Evolutionary conservation across 352 stramenopile species (phyloP), one percentile per base, ranked within the genome.

Genomic region (Lagenidium sp.): DNA sequence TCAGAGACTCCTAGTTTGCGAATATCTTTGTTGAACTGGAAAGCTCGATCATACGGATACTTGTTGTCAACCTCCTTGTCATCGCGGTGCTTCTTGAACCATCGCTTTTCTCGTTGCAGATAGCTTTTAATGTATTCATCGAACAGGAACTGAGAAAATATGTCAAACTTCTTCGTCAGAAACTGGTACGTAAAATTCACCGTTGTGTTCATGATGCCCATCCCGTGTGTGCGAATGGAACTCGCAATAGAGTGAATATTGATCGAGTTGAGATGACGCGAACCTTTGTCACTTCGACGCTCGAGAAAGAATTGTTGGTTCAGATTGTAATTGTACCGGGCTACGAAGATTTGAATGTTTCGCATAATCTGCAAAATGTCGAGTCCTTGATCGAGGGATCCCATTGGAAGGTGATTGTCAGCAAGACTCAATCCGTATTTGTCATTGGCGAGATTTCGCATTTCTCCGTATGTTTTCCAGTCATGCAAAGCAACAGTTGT

Each of bases 101-200:
- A 97, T 31, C 91, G 75, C 41, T 93, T 82, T 56, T 98, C 88
- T 42, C 87, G 87, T 41, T 94, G 77, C 20, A 98, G 63, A 39
- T 96, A 92, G 47, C 83, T 90, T 55, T 95, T 94, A 47, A 97
- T 95, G 68, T 95, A 92, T 51, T 97, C 91, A 40, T 97, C 87
- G 41, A 93, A 90, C 16, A 98, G 66, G 38, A 97, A 97, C 48
- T 96, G 79, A 28, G 79, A 92, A 30, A 94, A 93, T 39, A 93
- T 90, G 50, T 91, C 78, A 30, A 92, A 90, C 50, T 95, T 95
- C 41, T 93, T 87, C 6, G 80, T 83, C 46, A 98, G 64, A 48
- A 96, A 95, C 60, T 97, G 86, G 55, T 97, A 98, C 46, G 88
- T 96, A 44, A 96, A 96, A 65, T 97, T 97, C 19, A 98, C 89